These are phyloP conservation scores for Volvox reticuliferus DNA, from an alignment of 139 green algal genomes.

Conservation along the genomic window DNA sequence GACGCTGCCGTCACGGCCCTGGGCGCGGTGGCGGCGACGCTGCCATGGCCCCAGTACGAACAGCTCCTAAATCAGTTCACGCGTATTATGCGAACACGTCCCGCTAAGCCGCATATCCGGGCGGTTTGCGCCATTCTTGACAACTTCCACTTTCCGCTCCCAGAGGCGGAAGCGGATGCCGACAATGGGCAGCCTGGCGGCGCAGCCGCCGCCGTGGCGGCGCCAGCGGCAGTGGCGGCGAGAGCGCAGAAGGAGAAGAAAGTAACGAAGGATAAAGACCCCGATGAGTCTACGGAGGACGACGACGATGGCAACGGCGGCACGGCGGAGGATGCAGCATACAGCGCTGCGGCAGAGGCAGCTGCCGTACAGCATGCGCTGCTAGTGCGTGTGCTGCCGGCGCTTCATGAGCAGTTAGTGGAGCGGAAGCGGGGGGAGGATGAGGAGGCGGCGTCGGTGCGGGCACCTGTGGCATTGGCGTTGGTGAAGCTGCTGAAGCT, in stretches of 20 bases:
- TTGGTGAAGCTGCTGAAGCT: slow-evolving; percentile 86
- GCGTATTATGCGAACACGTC: slow-evolving; percentile 61
- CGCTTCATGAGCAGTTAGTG: slow-evolving; percentile 72
- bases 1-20: slow-evolving; percentile 73
- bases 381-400: slow-evolving; percentile 70
- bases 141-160: slow-evolving; percentile 83
- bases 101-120: slow-evolving; percentile 69
- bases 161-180: slow-evolving; percentile 30
- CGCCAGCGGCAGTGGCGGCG: background rate
- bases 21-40: slow-evolving; percentile 55
- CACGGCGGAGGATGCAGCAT: slow-evolving; percentile 21
- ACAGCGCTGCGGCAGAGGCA: slow-evolving; percentile 1
- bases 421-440: slow-evolving; percentile 31
- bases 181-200: background rate
- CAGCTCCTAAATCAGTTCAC: slow-evolving; percentile 77
- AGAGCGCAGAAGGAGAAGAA: slow-evolving; percentile 9
- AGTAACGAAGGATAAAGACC: slow-evolving; percentile 22
- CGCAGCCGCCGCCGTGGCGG: background rate
- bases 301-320: slow-evolving; percentile 31
- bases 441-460: slow-evolving; percentile 48
- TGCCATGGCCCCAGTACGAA: slow-evolving; percentile 85
- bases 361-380: slow-evolving; percentile 56
- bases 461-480: slow-evolving; percentile 84
- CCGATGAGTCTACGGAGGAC: slow-evolving; percentile 40
- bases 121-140: slow-evolving; percentile 85